Base-by-base conservation (phyloP, 208 protist species). In the Leishmania lainsoni region DNA sequence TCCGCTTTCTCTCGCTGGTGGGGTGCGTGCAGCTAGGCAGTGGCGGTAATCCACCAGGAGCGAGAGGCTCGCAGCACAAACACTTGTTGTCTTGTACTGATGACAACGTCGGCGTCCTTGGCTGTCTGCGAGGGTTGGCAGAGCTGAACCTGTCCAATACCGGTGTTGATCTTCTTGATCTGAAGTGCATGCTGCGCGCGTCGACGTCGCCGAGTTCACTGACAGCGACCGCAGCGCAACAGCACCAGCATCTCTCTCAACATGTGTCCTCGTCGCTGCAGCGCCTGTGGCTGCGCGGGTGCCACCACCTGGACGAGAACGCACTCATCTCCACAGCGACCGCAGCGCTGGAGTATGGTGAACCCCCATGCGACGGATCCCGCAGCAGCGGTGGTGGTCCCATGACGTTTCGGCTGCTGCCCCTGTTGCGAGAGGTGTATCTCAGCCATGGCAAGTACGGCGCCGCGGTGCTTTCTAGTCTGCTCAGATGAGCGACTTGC, bases 111-210 rank as follows among this genome's bases (percentile, higher is more conserved):
- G 54, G 35, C 1, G 73, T 83, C 39, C 78, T 90, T 72, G 79
- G 78, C 59, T 66, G 79, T 59, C 65, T 90, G 61, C n/a, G 70
- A n/a, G 81, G 75, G 39, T 72, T 93, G 78, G 72, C 75, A 42
- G 87, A 90, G 26, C 76, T 93, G 29, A 88, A 93, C 71, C 73
- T 93, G 29, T 90, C 87, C 35, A 81, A 58, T 32, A 89, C 87
- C 0, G 78, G 59, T 4, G 70, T 90, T 20, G 72, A 58, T n/a
- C 80, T 76, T 14, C 42, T 58, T 5, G 83, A 78, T 22, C 20
- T 81, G 17, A 54, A 61, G 16, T 59, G 3, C 17, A 49, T 75
- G 32, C 52, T 75, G 49, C 8, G 26, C 10, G 65, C 22, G 20
- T 56, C 52, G 68, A 72, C 22, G 35, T 32, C 61, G 29, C 35